A percentile compares a stretch with the other conserved stretches of the same genome.
Evolutionary conservation across 305 asterid genomes (phyloP).

Genomic region (Solanum hybrid): DNA sequence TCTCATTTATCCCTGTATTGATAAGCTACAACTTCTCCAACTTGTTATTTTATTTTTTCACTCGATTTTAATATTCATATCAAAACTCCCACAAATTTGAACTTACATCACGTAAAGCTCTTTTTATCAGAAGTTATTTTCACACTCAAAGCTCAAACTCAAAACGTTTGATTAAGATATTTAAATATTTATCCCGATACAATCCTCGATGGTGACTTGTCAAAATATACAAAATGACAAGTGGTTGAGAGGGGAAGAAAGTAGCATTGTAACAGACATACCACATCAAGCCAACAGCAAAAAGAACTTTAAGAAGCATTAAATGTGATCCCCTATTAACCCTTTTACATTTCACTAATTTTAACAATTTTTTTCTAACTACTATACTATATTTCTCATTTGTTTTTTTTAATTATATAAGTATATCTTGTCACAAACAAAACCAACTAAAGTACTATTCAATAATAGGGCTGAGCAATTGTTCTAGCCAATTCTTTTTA

Average conservation of each 20-base stretch:
- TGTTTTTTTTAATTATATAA: background rate
- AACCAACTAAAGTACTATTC: background rate
- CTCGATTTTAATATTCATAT: fast-evolving
- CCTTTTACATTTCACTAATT: background rate
- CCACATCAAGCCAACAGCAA: constrained; percentile 12
- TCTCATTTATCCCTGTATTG: background rate
- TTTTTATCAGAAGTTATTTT: background rate
- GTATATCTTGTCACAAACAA: background rate
- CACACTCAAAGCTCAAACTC: background rate
- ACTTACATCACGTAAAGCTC: background rate
- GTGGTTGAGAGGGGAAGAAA: constrained; percentile 17
- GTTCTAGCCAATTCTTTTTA: background rate
- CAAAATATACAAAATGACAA: constrained; percentile 1
- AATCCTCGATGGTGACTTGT: background rate
- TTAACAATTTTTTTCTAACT: background rate
- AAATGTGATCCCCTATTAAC: background rate
- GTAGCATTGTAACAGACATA: constrained; percentile 22
- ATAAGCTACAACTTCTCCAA: background rate
- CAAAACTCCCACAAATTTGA: background rate
- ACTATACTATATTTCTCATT: background rate
- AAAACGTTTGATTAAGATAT: background rate
- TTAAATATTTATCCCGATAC: background rate
- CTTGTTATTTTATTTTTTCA: background rate
- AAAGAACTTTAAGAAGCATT: background rate
- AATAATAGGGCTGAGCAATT: background rate